phyloP scores from a whole-genome alignment of 1,284 basidiomycete genomes.

The Tilletia caries region DNA sequence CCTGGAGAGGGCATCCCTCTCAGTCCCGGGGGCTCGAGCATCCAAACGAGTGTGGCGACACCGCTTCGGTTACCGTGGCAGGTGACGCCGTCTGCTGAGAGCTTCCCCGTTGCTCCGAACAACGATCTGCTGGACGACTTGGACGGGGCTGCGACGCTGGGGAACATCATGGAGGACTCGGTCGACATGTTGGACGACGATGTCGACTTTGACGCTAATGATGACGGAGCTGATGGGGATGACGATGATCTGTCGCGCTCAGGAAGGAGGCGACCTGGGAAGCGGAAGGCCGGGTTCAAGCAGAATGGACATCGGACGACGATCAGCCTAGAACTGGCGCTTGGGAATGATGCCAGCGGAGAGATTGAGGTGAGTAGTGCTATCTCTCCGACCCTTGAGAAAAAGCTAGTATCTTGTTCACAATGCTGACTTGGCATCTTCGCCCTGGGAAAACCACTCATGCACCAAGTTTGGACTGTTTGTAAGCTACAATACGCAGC shows the following conservation, averaged over 20 bases:
- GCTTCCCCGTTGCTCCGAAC: not conserved
- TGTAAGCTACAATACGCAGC: constrained; percentile 33
- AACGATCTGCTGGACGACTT: constrained; percentile 8
- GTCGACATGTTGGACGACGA: not conserved
- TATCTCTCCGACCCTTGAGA: no score
- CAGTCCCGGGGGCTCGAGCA: not conserved
- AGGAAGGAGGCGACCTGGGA: not conserved
- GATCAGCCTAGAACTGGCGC: constrained; percentile 18
- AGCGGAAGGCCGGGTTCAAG: constrained; percentile 16
- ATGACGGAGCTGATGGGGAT: constrained; percentile 22
- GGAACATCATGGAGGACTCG: not conserved
- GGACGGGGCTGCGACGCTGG: constrained; percentile 6
- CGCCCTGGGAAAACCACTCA: not conserved
- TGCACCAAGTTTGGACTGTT: constrained; percentile 30
- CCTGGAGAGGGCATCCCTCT: constrained; percentile 20
- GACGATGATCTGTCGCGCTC: constrained; percentile 9
- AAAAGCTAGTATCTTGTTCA: no score
- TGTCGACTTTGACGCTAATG: constrained; percentile 2
- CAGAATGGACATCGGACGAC: constrained; percentile 22
- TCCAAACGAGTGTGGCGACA: not conserved
- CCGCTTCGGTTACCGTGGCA: not conserved
- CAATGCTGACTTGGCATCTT: not conserved
- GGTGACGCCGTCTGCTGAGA: constrained; percentile 1
- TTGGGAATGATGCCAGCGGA: constrained; percentile 21
- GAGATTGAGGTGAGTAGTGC: constrained; percentile 21